Conservation (phyloP, 331 rosid genomes). For the Phaseolus coccineus region DNA sequence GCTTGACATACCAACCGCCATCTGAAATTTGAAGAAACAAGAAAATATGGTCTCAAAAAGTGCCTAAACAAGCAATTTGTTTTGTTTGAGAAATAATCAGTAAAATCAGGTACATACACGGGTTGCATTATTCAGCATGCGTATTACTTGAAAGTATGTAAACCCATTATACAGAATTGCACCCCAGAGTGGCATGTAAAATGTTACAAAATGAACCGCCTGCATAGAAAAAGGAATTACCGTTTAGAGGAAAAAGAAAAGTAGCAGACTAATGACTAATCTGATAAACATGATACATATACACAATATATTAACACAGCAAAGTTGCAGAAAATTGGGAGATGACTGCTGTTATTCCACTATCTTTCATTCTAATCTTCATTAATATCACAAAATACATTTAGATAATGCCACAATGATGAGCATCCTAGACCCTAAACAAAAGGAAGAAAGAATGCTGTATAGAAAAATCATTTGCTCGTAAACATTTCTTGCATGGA, state of each 20-base stretch:
- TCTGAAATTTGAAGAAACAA: conserved; percentile 66
- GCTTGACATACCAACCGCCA: conserved; percentile 95
- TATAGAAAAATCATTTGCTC: conserved; percentile 10
- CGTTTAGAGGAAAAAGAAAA: conserved; percentile 35
- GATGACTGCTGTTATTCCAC: conserved; percentile 17
- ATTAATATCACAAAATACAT: conserved; percentile 11
- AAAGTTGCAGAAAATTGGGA: conserved; percentile 33
- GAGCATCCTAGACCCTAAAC: conserved; percentile 20
- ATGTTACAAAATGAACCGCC: conserved; percentile 91
- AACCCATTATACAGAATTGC: conserved; percentile 97
- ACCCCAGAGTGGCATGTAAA: conserved; percentile 96
- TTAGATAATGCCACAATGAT: conserved; percentile 13
- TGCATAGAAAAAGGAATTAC: conserved; percentile 52
- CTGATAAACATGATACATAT: conserved; percentile 26
- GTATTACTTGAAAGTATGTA: conserved; percentile 90
- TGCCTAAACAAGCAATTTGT: conserved; percentile 32
- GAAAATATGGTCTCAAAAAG: conserved; percentile 39
- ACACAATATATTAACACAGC: conserved; percentile 26
- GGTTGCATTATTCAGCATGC: conserved; percentile 98
- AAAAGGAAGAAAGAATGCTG: conserved; percentile 8
- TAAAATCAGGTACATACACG: conserved; percentile 66
- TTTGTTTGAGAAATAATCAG: conserved; percentile 28
- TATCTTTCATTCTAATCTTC: conserved; percentile 15
- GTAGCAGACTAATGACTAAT: conserved; percentile 25
- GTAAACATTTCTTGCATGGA: conserved; percentile 1